Conservation (phyloP, 108 stramenopile species). For the Aureococcus anophagefferens region DNA sequence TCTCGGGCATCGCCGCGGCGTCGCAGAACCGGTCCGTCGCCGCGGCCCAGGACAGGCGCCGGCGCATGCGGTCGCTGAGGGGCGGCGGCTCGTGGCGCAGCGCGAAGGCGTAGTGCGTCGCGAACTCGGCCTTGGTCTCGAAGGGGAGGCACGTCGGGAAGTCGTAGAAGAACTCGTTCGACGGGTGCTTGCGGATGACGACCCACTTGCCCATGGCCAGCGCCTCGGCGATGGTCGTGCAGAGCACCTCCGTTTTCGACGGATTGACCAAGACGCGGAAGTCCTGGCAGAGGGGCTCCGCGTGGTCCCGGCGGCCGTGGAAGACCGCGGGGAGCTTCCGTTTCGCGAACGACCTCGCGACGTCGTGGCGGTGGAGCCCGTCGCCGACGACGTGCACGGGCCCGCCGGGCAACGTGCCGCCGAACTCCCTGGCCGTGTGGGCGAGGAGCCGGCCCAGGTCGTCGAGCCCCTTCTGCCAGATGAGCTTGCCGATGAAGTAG, state of each 20-base stretch:
- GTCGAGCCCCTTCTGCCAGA: constrained; percentile 74
- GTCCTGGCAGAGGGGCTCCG: neutral
- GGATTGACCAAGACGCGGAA: constrained; percentile 64
- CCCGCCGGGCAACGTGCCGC: neutral
- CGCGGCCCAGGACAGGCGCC: constrained; percentile 68
- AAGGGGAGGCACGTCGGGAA: constrained; percentile 76
- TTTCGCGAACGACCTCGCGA: neutral
- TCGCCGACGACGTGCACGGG: neutral
- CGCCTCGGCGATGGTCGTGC: constrained; percentile 78
- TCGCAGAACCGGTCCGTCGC: constrained; percentile 65
- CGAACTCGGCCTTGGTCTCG: constrained; percentile 62
- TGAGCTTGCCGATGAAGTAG: constrained; percentile 83
- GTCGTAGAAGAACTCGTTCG: constrained; percentile 71
- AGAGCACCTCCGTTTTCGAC: constrained; percentile 69
- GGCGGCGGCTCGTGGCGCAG: constrained; percentile 61
- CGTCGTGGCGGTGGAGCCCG: neutral
- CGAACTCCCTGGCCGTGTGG: neutral
- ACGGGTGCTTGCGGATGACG: constrained; percentile 60
- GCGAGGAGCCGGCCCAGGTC: constrained; percentile 62
- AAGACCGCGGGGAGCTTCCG: constrained; percentile 52
- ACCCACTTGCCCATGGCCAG: constrained; percentile 87
- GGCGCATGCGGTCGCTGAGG: constrained; percentile 48
- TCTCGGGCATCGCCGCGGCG: constrained; percentile 38
- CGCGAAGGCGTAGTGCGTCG: constrained; percentile 53
- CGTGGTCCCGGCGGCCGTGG: constrained; percentile 63